A percentile compares a stretch with the other conserved stretches of the same genome.
Conservation (phyloP, 2,329 filamentous ascomycete genomes). For the Dactylellina cionopaga region DNA sequence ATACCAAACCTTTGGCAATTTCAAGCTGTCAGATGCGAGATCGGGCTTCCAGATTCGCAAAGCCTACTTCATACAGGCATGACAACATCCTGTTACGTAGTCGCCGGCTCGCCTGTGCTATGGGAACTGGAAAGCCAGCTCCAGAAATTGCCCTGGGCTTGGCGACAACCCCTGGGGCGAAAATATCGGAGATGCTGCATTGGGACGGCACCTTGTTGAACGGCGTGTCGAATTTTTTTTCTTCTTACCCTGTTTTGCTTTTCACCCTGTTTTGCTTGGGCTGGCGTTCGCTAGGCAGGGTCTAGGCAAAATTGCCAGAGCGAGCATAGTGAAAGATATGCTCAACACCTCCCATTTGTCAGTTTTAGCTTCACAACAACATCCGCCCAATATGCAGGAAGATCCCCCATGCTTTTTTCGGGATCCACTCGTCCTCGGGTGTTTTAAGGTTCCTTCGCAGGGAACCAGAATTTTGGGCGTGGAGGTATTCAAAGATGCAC, state of each 20-base stretch:
- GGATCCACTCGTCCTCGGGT: constrained; percentile 51
- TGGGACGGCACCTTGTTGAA: constrained; percentile 45
- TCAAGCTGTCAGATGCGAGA: constrained; percentile 44
- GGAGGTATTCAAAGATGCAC: constrained; percentile 49
- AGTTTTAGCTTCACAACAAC: constrained; percentile 15
- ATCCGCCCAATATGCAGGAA: constrained; percentile 31
- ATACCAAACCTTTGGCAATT: constrained; percentile 40
- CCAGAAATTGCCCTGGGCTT: constrained; percentile 47
- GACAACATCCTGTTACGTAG: constrained; percentile 53
- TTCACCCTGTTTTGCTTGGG: constrained; percentile 16
- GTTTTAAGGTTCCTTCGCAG: constrained; percentile 53
- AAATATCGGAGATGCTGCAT: constrained; percentile 52
- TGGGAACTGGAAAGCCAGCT: constrained; percentile 24
- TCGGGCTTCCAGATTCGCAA: constrained; percentile 49
- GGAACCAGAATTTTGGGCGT: constrained; percentile 42
- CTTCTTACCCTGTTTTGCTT: constrained; percentile 32
- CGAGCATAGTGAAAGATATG: constrained; percentile 50
- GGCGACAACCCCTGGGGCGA: constrained; percentile 45
- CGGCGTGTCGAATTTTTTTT: constrained; percentile 51
- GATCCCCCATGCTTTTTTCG: constrained; percentile 51
- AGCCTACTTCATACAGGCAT: constrained; percentile 33
- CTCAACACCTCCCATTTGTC: constrained; percentile 52
- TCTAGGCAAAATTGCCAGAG: constrained; percentile 52
- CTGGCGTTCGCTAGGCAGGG: constrained; percentile 31
- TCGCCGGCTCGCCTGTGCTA: constrained; percentile 50